Evolutionary conservation across 108 stramenopile species (phyloP), one percentile per base, ranked within the genome.

Genomic region (Hondaea fermentalgiana): DNA sequence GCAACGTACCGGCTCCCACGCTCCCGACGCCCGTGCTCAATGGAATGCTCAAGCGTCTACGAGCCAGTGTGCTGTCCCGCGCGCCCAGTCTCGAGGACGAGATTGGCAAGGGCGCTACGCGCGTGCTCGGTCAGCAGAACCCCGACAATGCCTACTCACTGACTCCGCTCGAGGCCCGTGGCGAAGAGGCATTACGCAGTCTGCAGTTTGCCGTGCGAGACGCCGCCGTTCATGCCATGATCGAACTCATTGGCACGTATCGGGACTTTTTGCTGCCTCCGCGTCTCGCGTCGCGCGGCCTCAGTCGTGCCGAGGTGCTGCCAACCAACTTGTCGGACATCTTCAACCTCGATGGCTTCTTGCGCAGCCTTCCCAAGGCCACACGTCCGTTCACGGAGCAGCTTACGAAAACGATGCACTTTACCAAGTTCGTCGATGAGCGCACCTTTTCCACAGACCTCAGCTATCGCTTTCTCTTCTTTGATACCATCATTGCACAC

Each of bases 351-450:
- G 49, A 83, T 25, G 76, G 76, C 12, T 83, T 83, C 51, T 23
- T 83, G 17, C 49, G 25, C 4, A 83, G 51, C 28, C 49, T 83
- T 6, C 76, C 76, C 51, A 83, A 83, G 28, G 49, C 76, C 25
- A 83, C 45, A 6, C 76, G 76, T 8, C 16, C 76, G 19, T 83
- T 83, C 23, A 53, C 51, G 0, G 51, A 47, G 51, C 49, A 83
- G 4, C 76, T 83, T 17, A 53, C 76, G 16, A 83, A 83, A 23
- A 53, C 76, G 10, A n/a, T 53, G 76, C 76, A 83, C 76, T 83
- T 83, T 53, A 83, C 76, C 4, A 83, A 83, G 51, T 83, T 83
- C 51, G 51, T 83, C 19, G 76, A 83, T 23, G 76, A 83, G 76
- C 76, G 76, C 28, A 83, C 76, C 49, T 83, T 83, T 83, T 28